phyloP scores from a whole-genome alignment of 2,329 filamentous ascomycete species.

The Bretziella fagacearum region DNA sequence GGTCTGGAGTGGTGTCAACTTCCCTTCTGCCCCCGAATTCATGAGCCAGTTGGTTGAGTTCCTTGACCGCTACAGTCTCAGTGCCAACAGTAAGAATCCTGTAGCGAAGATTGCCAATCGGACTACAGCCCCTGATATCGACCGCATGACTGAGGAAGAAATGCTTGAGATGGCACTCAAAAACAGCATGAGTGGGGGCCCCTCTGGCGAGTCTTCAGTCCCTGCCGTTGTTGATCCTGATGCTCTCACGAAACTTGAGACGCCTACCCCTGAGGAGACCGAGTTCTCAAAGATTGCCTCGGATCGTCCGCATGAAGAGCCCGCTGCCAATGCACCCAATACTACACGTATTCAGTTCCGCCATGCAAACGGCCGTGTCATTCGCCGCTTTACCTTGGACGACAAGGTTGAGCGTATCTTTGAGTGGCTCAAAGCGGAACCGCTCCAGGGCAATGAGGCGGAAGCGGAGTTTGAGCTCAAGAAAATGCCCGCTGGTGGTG shows the following conservation, averaged over 20 bases:
- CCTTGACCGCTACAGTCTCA: conserved; percentile 88
- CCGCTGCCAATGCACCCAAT: conserved; percentile 44
- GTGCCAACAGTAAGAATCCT: conserved; percentile 77
- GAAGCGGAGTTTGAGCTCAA: conserved; percentile 76
- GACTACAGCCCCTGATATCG: conserved; percentile 38
- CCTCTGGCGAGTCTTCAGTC: conserved; percentile 21
- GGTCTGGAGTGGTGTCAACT: conserved; percentile 74
- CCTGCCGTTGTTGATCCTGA: conserved; percentile 58
- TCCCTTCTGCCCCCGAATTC: conserved; percentile 62
- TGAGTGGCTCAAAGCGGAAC: conserved; percentile 89
- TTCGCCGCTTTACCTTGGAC: conserved; percentile 62
- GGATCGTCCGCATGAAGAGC: conserved; percentile 60
- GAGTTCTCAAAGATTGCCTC: conserved; percentile 57
- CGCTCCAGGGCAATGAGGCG: conserved; percentile 55
- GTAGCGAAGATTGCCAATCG: conserved; percentile 53
- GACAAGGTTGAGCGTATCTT: conserved; percentile 74
- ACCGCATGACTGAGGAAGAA: conserved; percentile 88
- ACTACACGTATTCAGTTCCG: conserved; percentile 84
- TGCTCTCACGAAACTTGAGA: conserved; percentile 54
- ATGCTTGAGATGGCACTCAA: conserved; percentile 89
- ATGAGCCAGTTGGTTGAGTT: conserved; percentile 88
- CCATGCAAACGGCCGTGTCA: conserved; percentile 66
- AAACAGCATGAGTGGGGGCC: conserved; percentile 52
- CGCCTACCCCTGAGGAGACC: conserved; percentile 24
- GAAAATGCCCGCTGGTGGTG: conserved; percentile 58